phyloP scores from a whole-genome alignment of 768 basidiomycete species.

The Podaxis mareebaensis region DNA sequence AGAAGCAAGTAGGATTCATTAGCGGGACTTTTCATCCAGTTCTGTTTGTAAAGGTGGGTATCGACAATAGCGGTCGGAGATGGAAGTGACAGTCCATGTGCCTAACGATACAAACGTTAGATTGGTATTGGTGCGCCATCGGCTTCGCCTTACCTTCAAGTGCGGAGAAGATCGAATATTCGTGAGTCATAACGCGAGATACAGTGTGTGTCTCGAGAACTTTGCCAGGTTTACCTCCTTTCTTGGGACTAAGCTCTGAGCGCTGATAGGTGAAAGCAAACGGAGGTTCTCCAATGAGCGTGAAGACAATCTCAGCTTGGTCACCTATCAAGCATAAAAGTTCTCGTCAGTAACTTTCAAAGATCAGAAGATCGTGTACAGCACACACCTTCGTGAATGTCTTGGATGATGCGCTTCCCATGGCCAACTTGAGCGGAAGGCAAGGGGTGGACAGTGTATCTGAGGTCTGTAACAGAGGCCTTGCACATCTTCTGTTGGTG shows the following conservation, averaged over 20 bases:
- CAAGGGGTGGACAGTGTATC: conserved; percentile 73
- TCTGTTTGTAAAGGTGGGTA: conserved; percentile 78
- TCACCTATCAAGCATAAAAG: conserved; percentile 53
- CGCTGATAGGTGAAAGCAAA: conserved; percentile 96
- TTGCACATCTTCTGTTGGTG: conserved; percentile 94
- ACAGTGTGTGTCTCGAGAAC: conserved; percentile 93
- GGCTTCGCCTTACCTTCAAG: conserved; percentile 67
- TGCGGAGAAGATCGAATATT: conserved; percentile 91
- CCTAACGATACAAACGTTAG: conserved; percentile 40
- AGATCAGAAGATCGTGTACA: background rate
- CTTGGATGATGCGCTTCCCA: conserved; percentile 78
- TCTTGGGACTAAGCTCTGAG: conserved; percentile 66
- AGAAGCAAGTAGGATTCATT: background rate
- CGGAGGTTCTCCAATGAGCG: conserved; percentile 87
- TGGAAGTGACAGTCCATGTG: conserved; percentile 91
- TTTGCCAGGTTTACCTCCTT: conserved; percentile 69
- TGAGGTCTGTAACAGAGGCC: conserved; percentile 73
- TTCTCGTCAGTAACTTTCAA: background rate
- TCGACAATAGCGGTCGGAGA: conserved; percentile 87
- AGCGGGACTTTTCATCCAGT: conserved; percentile 20
- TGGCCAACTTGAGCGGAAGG: conserved; percentile 90
- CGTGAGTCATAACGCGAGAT: conserved; percentile 67
- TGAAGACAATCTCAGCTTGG: conserved; percentile 92
- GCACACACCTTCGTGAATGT: conserved; percentile 82
- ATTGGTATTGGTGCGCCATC: background rate